Evolutionary conservation across 805 yeast genomes (phyloP).

Genomic region (Debaryomyces hansenii): DNA sequence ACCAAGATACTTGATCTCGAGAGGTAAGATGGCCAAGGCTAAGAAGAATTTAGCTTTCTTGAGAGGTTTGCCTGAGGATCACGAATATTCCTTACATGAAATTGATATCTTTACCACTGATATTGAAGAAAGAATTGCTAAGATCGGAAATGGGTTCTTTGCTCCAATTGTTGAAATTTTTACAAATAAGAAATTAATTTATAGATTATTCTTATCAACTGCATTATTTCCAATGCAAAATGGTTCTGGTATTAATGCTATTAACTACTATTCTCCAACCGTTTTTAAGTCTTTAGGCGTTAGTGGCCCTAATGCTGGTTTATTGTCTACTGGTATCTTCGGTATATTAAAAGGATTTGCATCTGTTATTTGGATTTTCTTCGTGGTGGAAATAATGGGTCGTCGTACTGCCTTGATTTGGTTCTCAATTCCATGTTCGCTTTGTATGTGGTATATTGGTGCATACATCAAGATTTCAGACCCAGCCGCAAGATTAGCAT

Average conservation of each 20-base stretch:
- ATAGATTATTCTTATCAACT: constrained; percentile 38
- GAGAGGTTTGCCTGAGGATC: constrained; percentile 35
- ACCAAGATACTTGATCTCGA: constrained; percentile 43
- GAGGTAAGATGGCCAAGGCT: constrained; percentile 34
- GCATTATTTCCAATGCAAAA: constrained; percentile 45
- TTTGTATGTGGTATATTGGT: constrained; percentile 50
- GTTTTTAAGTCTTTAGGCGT: constrained; percentile 53
- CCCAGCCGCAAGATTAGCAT: constrained; percentile 21
- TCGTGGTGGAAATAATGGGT: constrained; percentile 48
- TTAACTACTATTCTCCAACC: constrained; percentile 53
- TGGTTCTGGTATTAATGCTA: constrained; percentile 50
- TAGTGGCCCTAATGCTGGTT: constrained; percentile 42
- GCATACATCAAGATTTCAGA: constrained; percentile 39
- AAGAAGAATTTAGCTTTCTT: background rate
- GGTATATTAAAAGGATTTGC: constrained; percentile 50
- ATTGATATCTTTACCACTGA: constrained; percentile 25
- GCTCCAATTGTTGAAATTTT: constrained; percentile 41
- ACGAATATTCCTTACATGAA: constrained; percentile 43
- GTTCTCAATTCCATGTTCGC: constrained; percentile 39
- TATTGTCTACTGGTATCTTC: constrained; percentile 54
- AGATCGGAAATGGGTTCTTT: constrained; percentile 37
- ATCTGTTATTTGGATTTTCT: constrained; percentile 44
- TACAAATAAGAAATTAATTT: constrained; percentile 24
- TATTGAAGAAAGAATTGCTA: constrained; percentile 21
- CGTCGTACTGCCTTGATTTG: constrained; percentile 42